phyloP scores from a whole-genome alignment of 345 rosid species.

The Euphorbia lathyris region DNA sequence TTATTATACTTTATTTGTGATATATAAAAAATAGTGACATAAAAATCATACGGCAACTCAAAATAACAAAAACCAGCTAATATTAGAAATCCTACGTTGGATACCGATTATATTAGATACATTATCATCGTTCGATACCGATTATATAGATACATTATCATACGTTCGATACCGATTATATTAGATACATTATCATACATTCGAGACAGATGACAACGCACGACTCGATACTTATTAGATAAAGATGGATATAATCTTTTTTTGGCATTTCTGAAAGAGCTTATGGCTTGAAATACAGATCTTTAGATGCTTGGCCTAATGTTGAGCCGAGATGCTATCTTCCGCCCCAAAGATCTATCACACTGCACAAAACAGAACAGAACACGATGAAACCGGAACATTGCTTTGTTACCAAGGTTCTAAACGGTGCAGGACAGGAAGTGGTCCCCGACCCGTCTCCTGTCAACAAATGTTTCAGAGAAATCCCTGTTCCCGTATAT shows the following conservation, averaged over 20 bases:
- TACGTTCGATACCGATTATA: neutral
- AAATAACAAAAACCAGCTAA: neutral
- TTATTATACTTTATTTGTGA: no score
- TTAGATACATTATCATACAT: neutral
- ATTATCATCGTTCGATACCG: no score
- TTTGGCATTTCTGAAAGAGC: neutral
- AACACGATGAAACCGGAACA: neutral
- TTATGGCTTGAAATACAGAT: neutral
- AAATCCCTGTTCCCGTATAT: no score
- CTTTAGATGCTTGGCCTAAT: conserved; percentile 65
- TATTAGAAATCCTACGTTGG: no score
- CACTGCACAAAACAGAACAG: conserved; percentile 38
- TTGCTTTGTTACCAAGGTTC: neutral
- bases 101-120: no score
- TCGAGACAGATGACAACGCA: neutral
- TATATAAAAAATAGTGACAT: no score
- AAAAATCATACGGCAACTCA: neutral
- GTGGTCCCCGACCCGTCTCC: no score
- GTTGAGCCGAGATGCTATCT: conserved; percentile 70
- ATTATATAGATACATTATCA: no score
- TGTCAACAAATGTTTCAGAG: no score
- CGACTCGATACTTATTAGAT: conserved; percentile 2
- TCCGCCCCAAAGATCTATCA: conserved; percentile 71
- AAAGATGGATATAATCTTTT: neutral
- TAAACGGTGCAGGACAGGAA: no score